Conservation (phyloP, 768 basidiomycete genomes). For the Gelatoporia subvermispora region DNA sequence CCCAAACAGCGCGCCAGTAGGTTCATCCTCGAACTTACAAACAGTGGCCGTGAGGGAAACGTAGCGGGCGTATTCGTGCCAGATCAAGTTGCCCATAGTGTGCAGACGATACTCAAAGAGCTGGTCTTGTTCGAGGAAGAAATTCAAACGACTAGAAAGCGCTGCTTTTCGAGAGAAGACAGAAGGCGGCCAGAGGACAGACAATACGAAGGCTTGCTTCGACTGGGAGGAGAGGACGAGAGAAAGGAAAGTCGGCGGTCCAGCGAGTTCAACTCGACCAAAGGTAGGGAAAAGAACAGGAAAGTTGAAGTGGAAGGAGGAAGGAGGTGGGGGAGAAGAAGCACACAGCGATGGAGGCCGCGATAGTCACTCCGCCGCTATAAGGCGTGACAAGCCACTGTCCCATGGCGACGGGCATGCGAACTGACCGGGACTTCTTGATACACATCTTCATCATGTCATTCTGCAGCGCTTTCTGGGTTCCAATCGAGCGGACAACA, state of each 20-base stretch:
- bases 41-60: conserved; percentile 64
- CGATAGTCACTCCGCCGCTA: no score
- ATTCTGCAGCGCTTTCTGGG: no score
- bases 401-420: no score
- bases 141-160: conserved; percentile 11
- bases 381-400: no score
- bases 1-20: not conserved
- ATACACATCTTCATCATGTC: no score
- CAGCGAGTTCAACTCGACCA: conserved; percentile 39
- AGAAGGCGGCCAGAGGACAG: conserved; percentile 1
- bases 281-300: conserved; percentile 24
- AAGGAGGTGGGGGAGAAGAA: conserved; percentile 6
- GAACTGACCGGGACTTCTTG: no score
- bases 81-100: conserved; percentile 77
- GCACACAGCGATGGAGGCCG: conserved; percentile 13
- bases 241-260: conserved; percentile 22
- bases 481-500: no score
- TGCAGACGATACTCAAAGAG: conserved; percentile 19
- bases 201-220: conserved; percentile 22
- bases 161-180: conserved; percentile 15
- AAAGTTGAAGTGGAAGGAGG: conserved; percentile 7
- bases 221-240: conserved; percentile 26
- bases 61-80: conserved; percentile 73
- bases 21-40: conserved; percentile 47
- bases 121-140: conserved; percentile 10